phyloP scores from a whole-genome alignment of 1,284 basidiomycete species.

The Neotropicomus parvogracilis region DNA sequence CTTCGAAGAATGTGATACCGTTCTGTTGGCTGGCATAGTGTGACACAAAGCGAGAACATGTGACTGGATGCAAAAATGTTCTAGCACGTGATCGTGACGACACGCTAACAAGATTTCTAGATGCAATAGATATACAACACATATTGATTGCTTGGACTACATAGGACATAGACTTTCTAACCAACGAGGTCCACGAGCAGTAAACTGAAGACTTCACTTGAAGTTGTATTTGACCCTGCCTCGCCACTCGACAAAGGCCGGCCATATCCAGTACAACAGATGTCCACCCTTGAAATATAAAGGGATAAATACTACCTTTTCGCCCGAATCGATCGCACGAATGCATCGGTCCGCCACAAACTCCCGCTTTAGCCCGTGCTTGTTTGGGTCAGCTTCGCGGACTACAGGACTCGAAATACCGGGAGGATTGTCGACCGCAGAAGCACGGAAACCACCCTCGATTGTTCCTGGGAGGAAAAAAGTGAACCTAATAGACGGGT shows the following conservation, averaged over 20 bases:
- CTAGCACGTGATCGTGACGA: too few relatives aligned
- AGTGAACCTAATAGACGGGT: conserved; percentile 60
- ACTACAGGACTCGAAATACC: conserved; percentile 23
- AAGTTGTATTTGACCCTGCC: conserved; percentile 64
- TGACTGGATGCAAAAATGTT: too few relatives aligned
- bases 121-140: too few relatives aligned
- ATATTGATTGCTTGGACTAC: too few relatives aligned
- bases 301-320: conserved; percentile 59
- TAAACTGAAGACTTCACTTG: conserved; percentile 12
- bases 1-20: background rate
- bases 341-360: conserved; percentile 56
- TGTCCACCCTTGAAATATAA: conserved; percentile 41
- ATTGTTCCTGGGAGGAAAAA: conserved; percentile 59
- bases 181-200: background rate
- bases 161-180: too few relatives aligned
- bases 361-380: conserved; percentile 52
- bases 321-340: conserved; percentile 51
- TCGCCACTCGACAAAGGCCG: conserved; percentile 50
- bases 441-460: conserved; percentile 76
- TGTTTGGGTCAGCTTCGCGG: conserved; percentile 52
- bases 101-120: too few relatives aligned
- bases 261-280: conserved; percentile 61
- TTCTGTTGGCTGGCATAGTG: conserved; percentile 2
- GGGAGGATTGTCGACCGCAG: conserved; percentile 63
- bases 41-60: too few relatives aligned